A percentile compares a stretch with the other conserved stretches of the same genome.
phyloP scores from a whole-genome alignment of 352 stramenopile species.

The Phytophthora sp. region DNA sequence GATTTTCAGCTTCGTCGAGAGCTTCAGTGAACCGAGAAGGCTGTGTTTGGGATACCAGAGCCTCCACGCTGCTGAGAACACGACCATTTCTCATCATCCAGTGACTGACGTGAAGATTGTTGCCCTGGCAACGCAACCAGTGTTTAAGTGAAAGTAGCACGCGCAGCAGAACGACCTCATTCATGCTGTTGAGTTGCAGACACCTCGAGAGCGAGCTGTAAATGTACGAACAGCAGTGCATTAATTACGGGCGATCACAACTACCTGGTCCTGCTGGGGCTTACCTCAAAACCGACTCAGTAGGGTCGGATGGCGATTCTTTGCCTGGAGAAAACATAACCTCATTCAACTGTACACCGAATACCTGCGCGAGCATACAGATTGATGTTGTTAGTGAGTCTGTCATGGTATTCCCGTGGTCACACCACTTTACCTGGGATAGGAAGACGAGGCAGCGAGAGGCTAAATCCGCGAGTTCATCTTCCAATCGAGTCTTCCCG shows the following conservation, averaged over 20 bases:
- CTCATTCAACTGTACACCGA: conserved; percentile 60
- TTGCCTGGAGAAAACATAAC: conserved; percentile 47
- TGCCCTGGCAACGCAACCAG: conserved; percentile 56
- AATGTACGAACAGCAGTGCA: too few species aligned
- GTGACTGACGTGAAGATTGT: conserved; percentile 26
- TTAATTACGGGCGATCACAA: too few species aligned
- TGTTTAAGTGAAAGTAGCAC: conserved; percentile 67
- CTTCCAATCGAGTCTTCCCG: not conserved
- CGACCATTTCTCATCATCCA: conserved; percentile 41
- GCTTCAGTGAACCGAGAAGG: conserved; percentile 7
- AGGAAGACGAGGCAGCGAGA: conserved; percentile 67
- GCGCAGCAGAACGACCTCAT: conserved; percentile 42
- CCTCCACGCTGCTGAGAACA: conserved; percentile 33
- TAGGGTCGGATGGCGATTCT: not conserved
- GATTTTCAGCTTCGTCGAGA: conserved; percentile 1
- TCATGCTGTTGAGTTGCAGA: conserved; percentile 26
- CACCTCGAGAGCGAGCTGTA: conserved; percentile 37
- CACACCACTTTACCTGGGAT: conserved; percentile 54
- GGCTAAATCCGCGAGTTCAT: conserved; percentile 42
- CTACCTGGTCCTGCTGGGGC: not conserved
- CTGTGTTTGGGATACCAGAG: conserved; percentile 14
- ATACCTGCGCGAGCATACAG: conserved; percentile 49
- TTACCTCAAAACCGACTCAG: conserved; percentile 36
- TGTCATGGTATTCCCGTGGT: not conserved
- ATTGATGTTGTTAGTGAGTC: conserved; percentile 4